Evolutionary conservation across 768 basidiomycete species (phyloP).

Genomic region (Lactarius sanguifluus): DNA sequence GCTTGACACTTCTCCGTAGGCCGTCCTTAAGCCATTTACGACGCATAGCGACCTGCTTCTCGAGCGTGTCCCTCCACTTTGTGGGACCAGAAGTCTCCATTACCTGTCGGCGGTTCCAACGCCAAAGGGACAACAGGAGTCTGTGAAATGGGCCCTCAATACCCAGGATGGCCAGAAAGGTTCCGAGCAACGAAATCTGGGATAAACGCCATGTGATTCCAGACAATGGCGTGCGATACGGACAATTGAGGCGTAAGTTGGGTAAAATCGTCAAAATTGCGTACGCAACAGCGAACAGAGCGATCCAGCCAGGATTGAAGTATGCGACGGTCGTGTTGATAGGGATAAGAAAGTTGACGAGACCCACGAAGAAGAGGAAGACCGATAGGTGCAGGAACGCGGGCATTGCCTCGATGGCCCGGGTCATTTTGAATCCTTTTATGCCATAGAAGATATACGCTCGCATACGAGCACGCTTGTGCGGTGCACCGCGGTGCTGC

Average conservation of each 20-base stretch:
- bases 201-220: conserved; percentile 1
- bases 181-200: background rate
- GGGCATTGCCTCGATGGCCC: background rate
- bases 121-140: background rate
- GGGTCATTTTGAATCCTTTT: background rate
- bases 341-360: conserved; percentile 21
- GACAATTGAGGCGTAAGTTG: background rate
- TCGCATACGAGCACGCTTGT: background rate
- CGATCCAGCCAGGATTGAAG: conserved; percentile 9
- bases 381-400: conserved; percentile 11
- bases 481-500: background rate
- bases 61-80: background rate
- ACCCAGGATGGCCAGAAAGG: background rate
- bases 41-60: background rate
- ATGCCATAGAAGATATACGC: background rate
- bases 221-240: background rate
- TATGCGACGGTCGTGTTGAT: conserved; percentile 18
- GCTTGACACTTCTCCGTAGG: background rate
- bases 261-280: background rate
- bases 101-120: background rate
- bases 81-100: background rate
- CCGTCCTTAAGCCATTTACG: background rate
- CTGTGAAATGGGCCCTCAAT: background rate
- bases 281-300: background rate
- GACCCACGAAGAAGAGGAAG: conserved; percentile 18